Base-by-base conservation (phyloP, 139 green algal species). In the Tetraselmis striata region DNA sequence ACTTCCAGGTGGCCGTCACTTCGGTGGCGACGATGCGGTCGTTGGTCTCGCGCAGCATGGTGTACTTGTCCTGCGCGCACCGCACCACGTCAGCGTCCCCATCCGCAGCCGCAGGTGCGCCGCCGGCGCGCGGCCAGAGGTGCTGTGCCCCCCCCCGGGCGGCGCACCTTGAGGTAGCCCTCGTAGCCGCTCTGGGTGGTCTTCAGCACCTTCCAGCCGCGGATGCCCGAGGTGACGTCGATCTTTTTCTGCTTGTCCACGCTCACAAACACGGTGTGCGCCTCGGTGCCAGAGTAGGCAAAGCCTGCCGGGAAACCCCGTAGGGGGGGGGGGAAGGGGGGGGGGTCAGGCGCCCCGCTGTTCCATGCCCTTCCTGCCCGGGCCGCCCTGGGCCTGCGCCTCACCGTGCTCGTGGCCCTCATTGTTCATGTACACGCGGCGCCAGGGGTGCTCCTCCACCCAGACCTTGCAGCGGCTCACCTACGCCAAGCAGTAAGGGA, bases 171-270 rank as follows among this genome's bases (percentile, higher is more conserved):
- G 58, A 90, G 75, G 83, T 85, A 92, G 27, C 77, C 79, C 77
- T 91, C 91, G 87, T 99, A 99, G 5, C 96, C 96, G 28, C 90
- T 95, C 89, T 99, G 96, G 0, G 96, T 97, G 24, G 95, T 97
- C 85, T 98, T 98, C 0, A 97, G 87, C 67, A 98, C 88, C 80
- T 87, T 88, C 28, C 93, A 80, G 30, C 86, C 89, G 75, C 88
- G 87, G 0, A 97, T 28, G 22, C 93, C 93, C 29, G 83, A 84
- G 22, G 80, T 92, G 22, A 97, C 86, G 11, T 90, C 83, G 1
- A 93, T 80, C 28, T 85, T 90, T 31, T 87, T 90, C 5, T 82
- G 75, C 59, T 90, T 92, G 81, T 93, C 86, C 24, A 87, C 87
- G 0, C 78, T 89, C 1, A 93, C 93, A 80, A 90, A 89, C 0